A percentile compares a stretch with the other conserved stretches of the same genome.
Evolutionary conservation across 2,329 filamentous ascomycete species (phyloP).

Genomic region (Myotisia sp.): DNA sequence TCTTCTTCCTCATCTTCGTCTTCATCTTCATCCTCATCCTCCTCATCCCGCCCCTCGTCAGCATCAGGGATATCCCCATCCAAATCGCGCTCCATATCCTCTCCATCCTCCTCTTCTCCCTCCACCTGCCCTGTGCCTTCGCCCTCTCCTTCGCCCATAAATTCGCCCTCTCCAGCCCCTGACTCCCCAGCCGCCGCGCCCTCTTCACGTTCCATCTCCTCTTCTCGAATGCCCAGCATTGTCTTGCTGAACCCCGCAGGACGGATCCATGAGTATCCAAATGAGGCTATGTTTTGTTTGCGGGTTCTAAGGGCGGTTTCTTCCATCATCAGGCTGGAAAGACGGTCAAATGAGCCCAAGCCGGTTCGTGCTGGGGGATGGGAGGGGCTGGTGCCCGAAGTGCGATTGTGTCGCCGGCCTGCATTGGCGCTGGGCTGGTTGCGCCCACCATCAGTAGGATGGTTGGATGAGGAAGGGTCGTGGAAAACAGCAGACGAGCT

Average conservation of each 20-base stretch:
- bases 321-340: constrained; percentile 58
- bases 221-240: constrained; percentile 76
- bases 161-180: constrained; percentile 46
- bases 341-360: constrained; percentile 46
- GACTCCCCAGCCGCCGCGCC: constrained; percentile 63
- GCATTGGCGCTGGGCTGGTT: too few relatives aligned
- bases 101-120: constrained; percentile 36
- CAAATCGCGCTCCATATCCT: constrained; percentile 50
- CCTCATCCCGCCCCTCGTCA: constrained; percentile 25
- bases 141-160: constrained; percentile 21
- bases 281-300: constrained; percentile 68
- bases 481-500: too few relatives aligned
- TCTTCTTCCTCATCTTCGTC: constrained; percentile 35
- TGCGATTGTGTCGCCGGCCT: constrained; percentile 28
- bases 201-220: constrained; percentile 76
- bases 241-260: constrained; percentile 83
- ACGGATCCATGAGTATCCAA: constrained; percentile 78
- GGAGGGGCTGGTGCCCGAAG: constrained; percentile 15
- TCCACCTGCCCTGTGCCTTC: constrained; percentile 50
- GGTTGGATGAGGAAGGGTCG: too few relatives aligned
- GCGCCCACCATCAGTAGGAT: too few relatives aligned
- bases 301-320: constrained; percentile 64
- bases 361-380: constrained; percentile 21
- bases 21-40: constrained; percentile 35
- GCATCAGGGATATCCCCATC: constrained; percentile 50